phyloP scores from a whole-genome alignment of 1,139 yeast species.

The Yamadazyma aaseri region DNA sequence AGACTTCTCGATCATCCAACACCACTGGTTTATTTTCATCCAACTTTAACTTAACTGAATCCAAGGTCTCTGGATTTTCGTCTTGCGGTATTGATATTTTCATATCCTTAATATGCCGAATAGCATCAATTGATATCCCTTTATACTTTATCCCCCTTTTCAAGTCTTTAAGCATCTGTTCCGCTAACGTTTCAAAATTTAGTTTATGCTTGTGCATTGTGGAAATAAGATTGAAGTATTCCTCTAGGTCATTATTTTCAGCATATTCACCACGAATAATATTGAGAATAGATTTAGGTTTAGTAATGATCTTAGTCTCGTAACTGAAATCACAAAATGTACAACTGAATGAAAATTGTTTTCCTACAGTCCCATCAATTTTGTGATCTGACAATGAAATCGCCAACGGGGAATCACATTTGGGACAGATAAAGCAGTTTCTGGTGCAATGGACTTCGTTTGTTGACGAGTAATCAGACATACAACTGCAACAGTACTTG shows the following conservation, averaged over 20 bases:
- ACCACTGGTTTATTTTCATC: slow-evolving; percentile 6
- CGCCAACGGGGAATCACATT: slow-evolving; percentile 27
- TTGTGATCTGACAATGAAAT: slow-evolving; percentile 24
- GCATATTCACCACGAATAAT: slow-evolving; percentile 24
- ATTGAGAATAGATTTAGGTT: slow-evolving; percentile 34
- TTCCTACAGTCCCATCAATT: slow-evolving; percentile 24
- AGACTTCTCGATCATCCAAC: slow-evolving; percentile 11
- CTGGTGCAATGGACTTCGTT: slow-evolving; percentile 27
- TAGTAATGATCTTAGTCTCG: slow-evolving; percentile 27
- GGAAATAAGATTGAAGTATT: slow-evolving; percentile 3
- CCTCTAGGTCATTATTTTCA: not conserved
- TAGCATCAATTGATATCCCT: slow-evolving; percentile 14
- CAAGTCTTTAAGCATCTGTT: slow-evolving; percentile 12
- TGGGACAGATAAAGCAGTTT: slow-evolving; percentile 43
- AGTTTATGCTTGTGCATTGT: slow-evolving; percentile 6
- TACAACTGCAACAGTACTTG: slow-evolving; percentile 40
- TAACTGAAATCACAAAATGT: slow-evolving; percentile 30
- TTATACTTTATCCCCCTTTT: slow-evolving; percentile 11
- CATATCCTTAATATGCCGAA: slow-evolving; percentile 14
- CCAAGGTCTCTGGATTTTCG: slow-evolving; percentile 6
- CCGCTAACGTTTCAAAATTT: slow-evolving; percentile 10
- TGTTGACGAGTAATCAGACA: slow-evolving; percentile 30
- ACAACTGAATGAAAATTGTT: slow-evolving; percentile 35
- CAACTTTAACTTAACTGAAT: slow-evolving; percentile 5
- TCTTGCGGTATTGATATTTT: slow-evolving; percentile 12